Conservation (phyloP, 1,139 yeast genomes). For the Schwanniomyces etchellsii region DNA sequence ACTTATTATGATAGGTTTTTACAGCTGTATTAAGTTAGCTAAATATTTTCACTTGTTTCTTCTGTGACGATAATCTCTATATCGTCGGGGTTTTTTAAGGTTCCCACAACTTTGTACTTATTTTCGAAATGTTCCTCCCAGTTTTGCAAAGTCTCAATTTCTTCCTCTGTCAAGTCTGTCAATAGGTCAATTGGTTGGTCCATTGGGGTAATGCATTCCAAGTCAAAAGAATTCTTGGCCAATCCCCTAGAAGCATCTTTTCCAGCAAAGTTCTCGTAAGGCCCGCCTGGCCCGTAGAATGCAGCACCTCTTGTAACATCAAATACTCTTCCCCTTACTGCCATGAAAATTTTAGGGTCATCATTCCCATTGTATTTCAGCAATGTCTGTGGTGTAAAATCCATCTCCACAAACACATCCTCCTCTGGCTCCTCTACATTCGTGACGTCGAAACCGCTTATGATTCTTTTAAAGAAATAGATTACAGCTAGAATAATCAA, state of each 20-base stretch:
- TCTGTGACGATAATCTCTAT: too few relatives aligned
- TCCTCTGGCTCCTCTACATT: slow-evolving; percentile 10
- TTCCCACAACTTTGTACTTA: slow-evolving; percentile 71
- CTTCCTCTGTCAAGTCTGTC: slow-evolving; percentile 55
- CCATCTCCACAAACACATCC: slow-evolving; percentile 69
- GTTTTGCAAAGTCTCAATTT: slow-evolving; percentile 61
- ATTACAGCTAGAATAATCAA: slow-evolving; percentile 17
- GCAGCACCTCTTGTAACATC: slow-evolving; percentile 79
- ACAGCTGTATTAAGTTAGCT: too few relatives aligned
- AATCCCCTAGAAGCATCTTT: slow-evolving; percentile 94
- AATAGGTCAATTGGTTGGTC: slow-evolving; percentile 72
- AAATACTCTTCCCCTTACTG: slow-evolving; percentile 78
- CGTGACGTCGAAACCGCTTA: slow-evolving; percentile 14
- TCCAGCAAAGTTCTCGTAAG: slow-evolving; percentile 94
- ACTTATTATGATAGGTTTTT: too few relatives aligned
- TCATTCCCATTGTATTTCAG: slow-evolving; percentile 76
- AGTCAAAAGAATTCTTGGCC: slow-evolving; percentile 85
- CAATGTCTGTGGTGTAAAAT: slow-evolving; percentile 72
- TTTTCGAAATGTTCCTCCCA: slow-evolving; percentile 84
- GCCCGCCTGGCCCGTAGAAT: slow-evolving; percentile 96
- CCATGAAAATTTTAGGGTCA: slow-evolving; percentile 73
- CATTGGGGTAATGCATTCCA: slow-evolving; percentile 48
- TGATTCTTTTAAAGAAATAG: slow-evolving; percentile 18
- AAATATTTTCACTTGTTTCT: too few relatives aligned
- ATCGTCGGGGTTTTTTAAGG: slow-evolving; percentile 22